Base-by-base conservation (phyloP, 1,284 basidiomycete species). In the Cryptococcus amylolentus region DNA sequence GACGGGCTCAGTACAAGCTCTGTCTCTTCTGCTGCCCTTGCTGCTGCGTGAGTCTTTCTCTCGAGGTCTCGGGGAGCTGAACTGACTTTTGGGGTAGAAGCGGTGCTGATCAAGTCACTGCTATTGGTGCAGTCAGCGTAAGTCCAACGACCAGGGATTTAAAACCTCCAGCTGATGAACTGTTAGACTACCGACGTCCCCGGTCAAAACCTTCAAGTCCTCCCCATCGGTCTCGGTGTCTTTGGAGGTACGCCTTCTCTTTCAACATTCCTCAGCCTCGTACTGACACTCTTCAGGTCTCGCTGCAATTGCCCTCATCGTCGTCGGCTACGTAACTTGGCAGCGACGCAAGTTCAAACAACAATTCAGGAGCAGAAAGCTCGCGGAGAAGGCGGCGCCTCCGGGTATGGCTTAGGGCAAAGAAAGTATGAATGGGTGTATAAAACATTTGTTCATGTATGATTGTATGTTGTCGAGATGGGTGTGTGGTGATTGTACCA, bases 221-320 rank as follows among this genome's bases (percentile, higher is more conserved):
- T 66, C 8, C 65, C 67, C 7, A 68, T 68, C 42, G 67, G 67
- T 35, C 55, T 68, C 10, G 67, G 67, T 20, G 50, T 68, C 12
- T 62, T 68, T 31, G 64, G 63, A 31, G 67, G 67, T 65, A 23
- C 56, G 62, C 57, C 41, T 23, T 47, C 35, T 12, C 18, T 47
- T 35, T 12, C 8, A 44, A 16, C 18, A 48, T 12, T 48, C 31
- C 31, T 20, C 23, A 28, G 6, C 6, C 28, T 23, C 13, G 9
- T 37, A 26, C 51, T 51, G 35, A 51, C 16, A 35, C 26, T 18
- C n/a, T 5, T 23, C 51, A 67, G 63, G 58, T 42, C 48, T 68
- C 18, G 63, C 58, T 14, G 64, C 52, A 9, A 49, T 68, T 16
- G 56, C 67, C 9, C 47, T 69, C 31, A 27, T 56, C 44, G 55